A percentile compares a stretch with the other conserved stretches of the same genome.
Conservation (phyloP, 2,329 filamentous ascomycete species). For the Lachnellula subtilissima region DNA sequence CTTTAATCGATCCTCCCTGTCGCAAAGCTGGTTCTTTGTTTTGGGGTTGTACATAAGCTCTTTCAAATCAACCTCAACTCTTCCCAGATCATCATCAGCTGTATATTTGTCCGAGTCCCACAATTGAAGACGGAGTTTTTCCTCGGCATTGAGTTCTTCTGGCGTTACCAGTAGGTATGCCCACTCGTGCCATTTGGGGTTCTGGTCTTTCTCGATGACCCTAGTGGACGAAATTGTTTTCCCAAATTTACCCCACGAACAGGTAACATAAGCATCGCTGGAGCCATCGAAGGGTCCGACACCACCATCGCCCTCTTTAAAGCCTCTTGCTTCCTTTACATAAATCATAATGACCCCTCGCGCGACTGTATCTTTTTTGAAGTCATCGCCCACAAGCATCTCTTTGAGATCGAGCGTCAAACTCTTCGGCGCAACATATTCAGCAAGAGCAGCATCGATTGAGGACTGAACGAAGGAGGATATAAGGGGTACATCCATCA, state of each 20-base stretch:
- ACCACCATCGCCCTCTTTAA: conserved; percentile 65
- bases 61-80: conserved; percentile 65
- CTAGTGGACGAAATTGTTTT: conserved; percentile 63
- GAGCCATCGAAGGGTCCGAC: conserved; percentile 58
- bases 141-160: conserved; percentile 67
- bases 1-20: conserved; percentile 60
- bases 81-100: conserved; percentile 69
- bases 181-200: conserved; percentile 68
- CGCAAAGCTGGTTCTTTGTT: conserved; percentile 56
- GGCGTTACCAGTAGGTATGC: conserved; percentile 64
- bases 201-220: conserved; percentile 59
- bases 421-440: conserved; percentile 73
- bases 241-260: conserved; percentile 74
- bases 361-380: conserved; percentile 67
- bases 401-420: conserved; percentile 70
- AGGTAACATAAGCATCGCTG: conserved; percentile 66
- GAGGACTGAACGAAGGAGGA: conserved; percentile 71
- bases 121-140: conserved; percentile 63
- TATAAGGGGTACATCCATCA: conserved; percentile 72
- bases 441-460: conserved; percentile 67
- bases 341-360: conserved; percentile 61
- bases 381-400: conserved; percentile 73
- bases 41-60: conserved; percentile 55
- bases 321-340: conserved; percentile 63
- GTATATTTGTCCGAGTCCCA: conserved; percentile 72